A percentile compares a stretch with the other conserved stretches of the same genome.
Conservation (phyloP, 2,329 filamentous ascomycete species). For the Monosporascus cannonballus region DNA sequence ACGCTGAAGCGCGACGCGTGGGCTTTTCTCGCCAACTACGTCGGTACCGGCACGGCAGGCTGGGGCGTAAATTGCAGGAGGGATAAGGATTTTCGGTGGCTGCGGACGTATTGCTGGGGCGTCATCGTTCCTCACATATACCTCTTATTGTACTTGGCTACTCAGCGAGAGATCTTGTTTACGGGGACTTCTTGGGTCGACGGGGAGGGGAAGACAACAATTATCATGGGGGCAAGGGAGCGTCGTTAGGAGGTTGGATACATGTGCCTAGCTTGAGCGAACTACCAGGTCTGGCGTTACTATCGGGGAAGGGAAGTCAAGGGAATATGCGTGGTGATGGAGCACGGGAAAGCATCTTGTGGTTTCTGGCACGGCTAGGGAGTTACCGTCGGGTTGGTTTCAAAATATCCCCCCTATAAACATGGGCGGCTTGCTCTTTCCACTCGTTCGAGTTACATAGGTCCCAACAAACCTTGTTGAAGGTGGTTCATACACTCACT, state of each 20-base stretch:
- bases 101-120: constrained; percentile 76
- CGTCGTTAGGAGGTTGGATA: neutral
- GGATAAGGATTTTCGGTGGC: constrained; percentile 33
- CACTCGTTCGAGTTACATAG: no score
- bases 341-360: no score
- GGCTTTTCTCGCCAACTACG: constrained; percentile 53
- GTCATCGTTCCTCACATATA: constrained; percentile 67
- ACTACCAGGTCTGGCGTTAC: no score
- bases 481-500: no score
- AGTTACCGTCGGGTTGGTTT: no score
- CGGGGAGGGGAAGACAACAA: constrained; percentile 48
- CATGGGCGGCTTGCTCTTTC: no score
- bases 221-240: constrained; percentile 31
- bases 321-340: no score
- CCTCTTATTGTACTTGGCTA: constrained; percentile 67
- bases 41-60: constrained; percentile 53
- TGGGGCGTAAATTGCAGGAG: constrained; percentile 61
- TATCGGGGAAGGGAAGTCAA: no score
- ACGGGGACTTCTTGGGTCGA: constrained; percentile 62
- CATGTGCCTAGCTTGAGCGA: neutral
- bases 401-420: no score
- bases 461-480: no score
- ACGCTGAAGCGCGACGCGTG: constrained; percentile 49
- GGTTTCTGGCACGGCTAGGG: no score
- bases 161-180: constrained; percentile 52